phyloP scores from a whole-genome alignment of 176 grass and related monocot genomes.

The Aegilops sharonensis region DNA sequence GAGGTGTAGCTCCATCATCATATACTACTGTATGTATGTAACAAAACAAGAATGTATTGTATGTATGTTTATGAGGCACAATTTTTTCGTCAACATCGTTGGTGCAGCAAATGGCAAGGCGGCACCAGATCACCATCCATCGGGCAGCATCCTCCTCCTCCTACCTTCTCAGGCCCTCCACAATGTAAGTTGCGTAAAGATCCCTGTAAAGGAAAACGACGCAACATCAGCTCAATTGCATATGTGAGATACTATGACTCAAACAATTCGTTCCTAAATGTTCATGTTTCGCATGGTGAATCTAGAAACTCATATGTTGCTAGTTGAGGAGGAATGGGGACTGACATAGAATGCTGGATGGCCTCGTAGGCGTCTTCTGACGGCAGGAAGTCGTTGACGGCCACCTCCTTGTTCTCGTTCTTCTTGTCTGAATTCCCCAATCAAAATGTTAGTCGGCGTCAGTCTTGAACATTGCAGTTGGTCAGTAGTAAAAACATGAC shows the following conservation, averaged over 20 bases:
- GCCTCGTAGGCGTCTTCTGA: background rate
- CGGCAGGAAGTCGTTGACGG: background rate
- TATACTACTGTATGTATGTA: too few species aligned
- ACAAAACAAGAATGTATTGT: background rate
- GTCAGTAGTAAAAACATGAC: too few species aligned
- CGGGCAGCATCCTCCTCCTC: too few species aligned
- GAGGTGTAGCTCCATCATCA: too few species aligned
- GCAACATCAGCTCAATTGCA: too few species aligned
- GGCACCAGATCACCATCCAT: background rate
- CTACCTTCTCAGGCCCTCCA: background rate
- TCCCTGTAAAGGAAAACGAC: background rate
- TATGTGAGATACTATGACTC: too few species aligned
- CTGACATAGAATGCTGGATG: conserved; percentile 9
- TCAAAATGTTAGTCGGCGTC: too few species aligned
- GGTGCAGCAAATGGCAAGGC: background rate
- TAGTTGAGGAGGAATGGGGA: too few species aligned
- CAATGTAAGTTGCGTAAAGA: background rate
- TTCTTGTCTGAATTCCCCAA: background rate
- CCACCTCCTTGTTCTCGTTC: conserved; percentile 20
- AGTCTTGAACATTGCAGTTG: too few species aligned
- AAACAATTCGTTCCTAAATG: too few species aligned
- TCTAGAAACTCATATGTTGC: background rate
- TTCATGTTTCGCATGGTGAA: too few species aligned
- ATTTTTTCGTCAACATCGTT: background rate
- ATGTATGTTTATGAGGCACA: background rate